phyloP scores from a whole-genome alignment of 306 rosid genomes.

The Rosa chinensis region DNA sequence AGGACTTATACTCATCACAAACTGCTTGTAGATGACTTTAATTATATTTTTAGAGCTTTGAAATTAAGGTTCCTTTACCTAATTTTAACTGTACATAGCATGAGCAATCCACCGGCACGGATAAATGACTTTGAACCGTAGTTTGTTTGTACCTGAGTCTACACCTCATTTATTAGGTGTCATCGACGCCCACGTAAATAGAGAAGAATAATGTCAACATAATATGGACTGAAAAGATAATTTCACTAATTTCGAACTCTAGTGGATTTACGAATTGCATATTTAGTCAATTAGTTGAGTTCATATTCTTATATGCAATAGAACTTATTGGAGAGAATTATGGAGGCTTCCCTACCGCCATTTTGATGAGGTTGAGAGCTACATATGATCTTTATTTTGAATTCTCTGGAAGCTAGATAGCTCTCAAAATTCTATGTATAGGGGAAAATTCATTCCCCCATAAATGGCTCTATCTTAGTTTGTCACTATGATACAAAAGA shows the following conservation, averaged over 20 bases:
- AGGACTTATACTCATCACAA: too few relatives aligned
- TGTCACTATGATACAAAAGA: constrained; percentile 3
- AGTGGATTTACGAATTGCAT: neutral
- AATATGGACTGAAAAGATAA: neutral
- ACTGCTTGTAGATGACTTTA: neutral
- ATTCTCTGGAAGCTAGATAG: neutral
- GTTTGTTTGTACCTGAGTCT: neutral
- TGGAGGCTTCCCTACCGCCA: neutral
- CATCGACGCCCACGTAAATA: neutral
- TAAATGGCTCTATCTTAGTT: neutral
- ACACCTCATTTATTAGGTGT: neutral
- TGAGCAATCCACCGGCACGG: neutral
- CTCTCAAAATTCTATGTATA: neutral
- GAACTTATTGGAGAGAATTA: neutral
- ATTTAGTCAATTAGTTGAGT: neutral
- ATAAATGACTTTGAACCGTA: neutral
- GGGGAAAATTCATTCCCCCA: constrained; percentile 8
- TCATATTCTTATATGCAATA: neutral
- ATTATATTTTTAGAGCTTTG: neutral
- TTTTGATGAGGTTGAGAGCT: constrained; percentile 6
- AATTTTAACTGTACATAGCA: neutral
- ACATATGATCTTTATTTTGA: neutral
- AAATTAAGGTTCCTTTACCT: neutral
- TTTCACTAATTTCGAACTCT: neutral
- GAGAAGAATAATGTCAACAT: neutral